These are phyloP conservation scores for Daedaleopsis sinensis DNA, from an alignment of 768 basidiomycete species.

Conservation along the genomic window DNA sequence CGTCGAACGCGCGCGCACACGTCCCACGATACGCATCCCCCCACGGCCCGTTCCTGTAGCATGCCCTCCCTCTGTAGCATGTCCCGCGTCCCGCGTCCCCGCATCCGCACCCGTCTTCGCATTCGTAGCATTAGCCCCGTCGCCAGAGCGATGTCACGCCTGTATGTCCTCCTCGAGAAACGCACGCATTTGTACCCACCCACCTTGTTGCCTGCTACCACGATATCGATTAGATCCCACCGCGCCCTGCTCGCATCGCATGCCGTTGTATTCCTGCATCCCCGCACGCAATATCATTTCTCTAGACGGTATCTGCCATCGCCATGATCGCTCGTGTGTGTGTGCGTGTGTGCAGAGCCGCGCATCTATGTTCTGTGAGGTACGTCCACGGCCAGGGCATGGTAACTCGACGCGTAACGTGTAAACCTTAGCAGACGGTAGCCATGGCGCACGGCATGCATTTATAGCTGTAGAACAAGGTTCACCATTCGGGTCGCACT, in stretches of 20 bases:
- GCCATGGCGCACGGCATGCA: too few species aligned
- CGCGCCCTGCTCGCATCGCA: background rate
- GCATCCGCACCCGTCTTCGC: background rate
- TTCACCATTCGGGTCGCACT: too few species aligned
- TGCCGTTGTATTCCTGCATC: slow-evolving; percentile 5
- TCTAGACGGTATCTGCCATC: slow-evolving; percentile 1
- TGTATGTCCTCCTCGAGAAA: slow-evolving; percentile 5
- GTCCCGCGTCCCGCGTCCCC: background rate
- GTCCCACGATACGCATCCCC: background rate
- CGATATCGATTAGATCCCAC: background rate
- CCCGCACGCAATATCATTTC: slow-evolving; percentile 6
- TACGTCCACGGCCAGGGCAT: too few species aligned
- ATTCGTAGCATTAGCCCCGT: slow-evolving; percentile 13
- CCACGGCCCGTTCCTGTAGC: background rate
- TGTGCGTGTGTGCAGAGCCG: too few species aligned
- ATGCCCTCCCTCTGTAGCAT: slow-evolving; percentile 10
- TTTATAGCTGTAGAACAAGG: too few species aligned
- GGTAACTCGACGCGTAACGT: too few species aligned
- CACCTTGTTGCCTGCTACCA: background rate
- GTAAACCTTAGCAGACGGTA: too few species aligned
- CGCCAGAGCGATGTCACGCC: background rate
- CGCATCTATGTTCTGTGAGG: too few species aligned
- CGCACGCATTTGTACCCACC: slow-evolving; percentile 7
- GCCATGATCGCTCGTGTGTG: too few species aligned
- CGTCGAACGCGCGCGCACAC: background rate